phyloP scores from a whole-genome alignment of 495 filamentous ascomycete species.

The Tuber melanosporum region DNA sequence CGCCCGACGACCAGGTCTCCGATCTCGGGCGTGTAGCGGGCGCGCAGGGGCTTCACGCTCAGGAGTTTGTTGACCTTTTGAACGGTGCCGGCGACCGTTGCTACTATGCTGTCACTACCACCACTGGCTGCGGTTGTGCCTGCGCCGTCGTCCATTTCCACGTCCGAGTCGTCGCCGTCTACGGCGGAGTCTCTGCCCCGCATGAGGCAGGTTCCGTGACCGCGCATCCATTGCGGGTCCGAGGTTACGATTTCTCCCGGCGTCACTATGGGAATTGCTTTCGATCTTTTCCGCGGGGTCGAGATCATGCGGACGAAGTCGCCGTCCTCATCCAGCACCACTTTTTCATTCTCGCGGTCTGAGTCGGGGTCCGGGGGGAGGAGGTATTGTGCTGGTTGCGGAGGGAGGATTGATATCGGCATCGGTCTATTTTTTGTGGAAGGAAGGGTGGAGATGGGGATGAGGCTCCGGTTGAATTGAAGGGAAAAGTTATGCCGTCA shows the following conservation, averaged over 20 bases:
- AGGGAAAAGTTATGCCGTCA: neutral
- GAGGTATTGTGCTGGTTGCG: conserved; percentile 45
- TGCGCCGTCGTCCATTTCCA: conserved; percentile 11
- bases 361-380: conserved; percentile 43
- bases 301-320: conserved; percentile 53
- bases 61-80: conserved; percentile 93
- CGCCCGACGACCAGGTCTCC: conserved; percentile 91
- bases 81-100: conserved; percentile 79
- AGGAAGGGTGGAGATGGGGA: conserved; percentile 3
- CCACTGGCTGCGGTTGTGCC: neutral
- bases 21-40: conserved; percentile 92
- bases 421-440: conserved; percentile 46
- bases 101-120: conserved; percentile 57
- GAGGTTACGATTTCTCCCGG: conserved; percentile 82
- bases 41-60: conserved; percentile 76
- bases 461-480: conserved; percentile 14
- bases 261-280: conserved; percentile 59
- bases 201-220: conserved; percentile 43
- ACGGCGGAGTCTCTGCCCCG: neutral
- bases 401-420: conserved; percentile 74
- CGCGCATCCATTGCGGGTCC: conserved; percentile 95
- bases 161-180: neutral
- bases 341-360: conserved; percentile 43
- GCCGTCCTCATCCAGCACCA: conserved; percentile 51
- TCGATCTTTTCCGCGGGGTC: conserved; percentile 46